A percentile compares a stretch with the other conserved stretches of the same genome.
These are phyloP conservation scores for Wickerhamomyces ciferrii DNA, from an alignment of 805 yeast species.

Conservation along the genomic window DNA sequence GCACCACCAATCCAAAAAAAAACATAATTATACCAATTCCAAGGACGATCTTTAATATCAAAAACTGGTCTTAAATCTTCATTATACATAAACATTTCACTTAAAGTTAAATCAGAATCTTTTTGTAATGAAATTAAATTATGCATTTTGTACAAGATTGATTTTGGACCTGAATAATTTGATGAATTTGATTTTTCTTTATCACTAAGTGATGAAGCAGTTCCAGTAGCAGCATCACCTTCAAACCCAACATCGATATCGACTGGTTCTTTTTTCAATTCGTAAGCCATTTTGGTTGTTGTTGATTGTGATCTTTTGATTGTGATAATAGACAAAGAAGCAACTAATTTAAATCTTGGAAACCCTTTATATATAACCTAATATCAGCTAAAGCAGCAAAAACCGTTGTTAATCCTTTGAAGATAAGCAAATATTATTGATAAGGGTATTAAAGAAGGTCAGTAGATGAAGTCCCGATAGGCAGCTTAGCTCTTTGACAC, in stretches of 20 bases:
- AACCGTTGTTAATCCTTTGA: too few species aligned
- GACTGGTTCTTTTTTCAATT: neutral
- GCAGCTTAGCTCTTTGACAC: neutral
- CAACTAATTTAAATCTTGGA: neutral
- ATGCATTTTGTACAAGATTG: neutral
- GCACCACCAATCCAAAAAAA: conserved; percentile 88
- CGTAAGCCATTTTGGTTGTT: conserved; percentile 33
- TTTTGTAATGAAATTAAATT: conserved; percentile 4
- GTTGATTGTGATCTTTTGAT: neutral
- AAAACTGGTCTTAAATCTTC: conserved; percentile 71
- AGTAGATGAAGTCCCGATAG: neutral
- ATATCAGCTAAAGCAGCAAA: neutral
- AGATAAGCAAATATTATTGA: neutral
- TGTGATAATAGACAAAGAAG: neutral
- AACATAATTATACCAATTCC: conserved; percentile 81
- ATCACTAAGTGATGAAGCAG: conserved; percentile 29
- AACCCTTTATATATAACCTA: neutral
- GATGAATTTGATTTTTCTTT: neutral
- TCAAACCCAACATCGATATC: neutral
- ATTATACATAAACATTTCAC: conserved; percentile 67
- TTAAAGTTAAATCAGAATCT: conserved; percentile 33
- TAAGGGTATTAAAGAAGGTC: too few species aligned
- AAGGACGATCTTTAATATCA: conserved; percentile 63
- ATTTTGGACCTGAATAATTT: neutral
- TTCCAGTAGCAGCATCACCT: neutral